Base-by-base conservation (phyloP, 768 basidiomycete genomes). In the Galerina marginata region DNA sequence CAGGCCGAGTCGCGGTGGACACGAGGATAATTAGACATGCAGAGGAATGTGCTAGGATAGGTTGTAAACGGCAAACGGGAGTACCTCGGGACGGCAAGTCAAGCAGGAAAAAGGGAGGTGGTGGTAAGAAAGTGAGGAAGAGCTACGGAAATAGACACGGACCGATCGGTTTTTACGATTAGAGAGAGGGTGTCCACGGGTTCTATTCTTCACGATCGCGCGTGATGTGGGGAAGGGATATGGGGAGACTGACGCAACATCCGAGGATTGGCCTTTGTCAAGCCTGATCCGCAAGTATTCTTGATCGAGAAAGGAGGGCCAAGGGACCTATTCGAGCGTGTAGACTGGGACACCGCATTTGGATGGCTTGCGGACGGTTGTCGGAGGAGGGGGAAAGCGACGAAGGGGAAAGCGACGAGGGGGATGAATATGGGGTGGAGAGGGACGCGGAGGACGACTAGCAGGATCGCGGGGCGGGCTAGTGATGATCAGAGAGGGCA, bases 241-340 rank as follows among this genome's bases (percentile, higher is more conserved):
- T 56, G 46, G 39, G 58, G 46, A 65, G 62, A 59, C 46, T 55
- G 46, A 61, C 56, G 58, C 37, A 63, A 56, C 42, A 15, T 67
- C 71, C 69, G 69, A 67, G 65, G 65, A 70, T 70, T 63, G 69
- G 16, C 71, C 69, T 65, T 60, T 36, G 44, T 52, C 46, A 48
- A 16, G 50, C 15, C 20, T 51, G 50, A 46, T 56, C 44, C 55
- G 46, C 44, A 48, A 7, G 38, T 51, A 20, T 43, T 53, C 46
- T 25, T 54, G 61, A 66, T 63, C 65, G 59, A 61, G 64, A 56
- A 61, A 52, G 59, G 50, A 57, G 16, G 48, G 29, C 29, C 29
- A 33, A 33, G 29, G 29, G 29, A 33, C 29, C 29, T 49, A 49
- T 23, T 49, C 29, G 48, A 51, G 50, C 67, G 69, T 70, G 67